Percentiles rank a stretch among this genome's conserved stretches.
phyloP scores from a whole-genome alignment of 768 basidiomycete species.

The Boletus sp. region DNA sequence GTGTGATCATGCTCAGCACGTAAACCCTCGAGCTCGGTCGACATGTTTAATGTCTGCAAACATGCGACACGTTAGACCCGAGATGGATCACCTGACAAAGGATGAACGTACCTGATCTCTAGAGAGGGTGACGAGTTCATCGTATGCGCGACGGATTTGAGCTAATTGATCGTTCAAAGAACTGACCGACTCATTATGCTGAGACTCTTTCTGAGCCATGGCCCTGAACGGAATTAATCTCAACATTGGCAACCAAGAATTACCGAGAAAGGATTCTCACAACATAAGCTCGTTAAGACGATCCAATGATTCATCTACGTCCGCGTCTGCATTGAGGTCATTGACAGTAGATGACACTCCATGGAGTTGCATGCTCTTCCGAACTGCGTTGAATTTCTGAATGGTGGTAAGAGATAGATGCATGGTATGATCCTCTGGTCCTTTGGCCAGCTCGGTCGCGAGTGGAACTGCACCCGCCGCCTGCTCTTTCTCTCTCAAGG shows the following conservation, averaged over 20 bases:
- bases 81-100: background rate
- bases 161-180: conserved; percentile 62
- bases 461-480: background rate
- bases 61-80: background rate
- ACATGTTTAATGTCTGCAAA: conserved; percentile 77
- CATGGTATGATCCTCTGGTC: conserved; percentile 26
- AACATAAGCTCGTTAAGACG: conserved; percentile 90
- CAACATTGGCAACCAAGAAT: conserved; percentile 6
- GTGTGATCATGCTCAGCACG: conserved; percentile 57
- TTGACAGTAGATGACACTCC: conserved; percentile 34
- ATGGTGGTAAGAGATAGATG: conserved; percentile 69
- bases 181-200: conserved; percentile 80
- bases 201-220: conserved; percentile 96
- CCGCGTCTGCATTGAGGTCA: conserved; percentile 34
- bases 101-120: conserved; percentile 69
- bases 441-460: conserved; percentile 5
- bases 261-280: conserved; percentile 42
- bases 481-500: conserved; percentile 39
- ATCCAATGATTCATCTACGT: conserved; percentile 67
- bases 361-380: conserved; percentile 58
- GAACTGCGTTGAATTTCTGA: conserved; percentile 71
- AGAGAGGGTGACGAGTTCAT: conserved; percentile 76
- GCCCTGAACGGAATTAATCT: conserved; percentile 49
- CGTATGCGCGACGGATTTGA: conserved; percentile 73
- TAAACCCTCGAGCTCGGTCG: conserved; percentile 76